Evolutionary conservation across 768 basidiomycete genomes (phyloP).

Genomic region (Suillus subaureus): DNA sequence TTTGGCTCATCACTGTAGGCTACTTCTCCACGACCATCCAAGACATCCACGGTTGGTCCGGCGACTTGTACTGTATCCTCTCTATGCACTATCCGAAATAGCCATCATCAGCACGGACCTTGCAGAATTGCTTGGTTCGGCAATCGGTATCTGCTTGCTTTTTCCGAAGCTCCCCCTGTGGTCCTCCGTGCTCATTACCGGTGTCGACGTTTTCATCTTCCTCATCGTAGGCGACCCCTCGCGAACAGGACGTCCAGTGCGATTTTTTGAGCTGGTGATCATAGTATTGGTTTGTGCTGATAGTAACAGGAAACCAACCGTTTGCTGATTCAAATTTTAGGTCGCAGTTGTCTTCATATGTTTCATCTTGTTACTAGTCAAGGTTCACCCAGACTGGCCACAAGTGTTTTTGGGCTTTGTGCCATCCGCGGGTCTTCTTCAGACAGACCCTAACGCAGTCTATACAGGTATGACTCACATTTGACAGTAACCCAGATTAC

Average conservation of each 20-base stretch:
- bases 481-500: background rate
- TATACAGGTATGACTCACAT: constrained; percentile 30
- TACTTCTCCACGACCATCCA: constrained; percentile 47
- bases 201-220: constrained; percentile 49
- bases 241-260: constrained; percentile 33
- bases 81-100: constrained; percentile 47
- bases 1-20: constrained; percentile 49
- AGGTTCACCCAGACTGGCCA: constrained; percentile 42
- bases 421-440: constrained; percentile 34
- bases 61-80: constrained; percentile 45
- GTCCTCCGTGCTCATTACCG: constrained; percentile 51
- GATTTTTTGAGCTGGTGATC: constrained; percentile 42
- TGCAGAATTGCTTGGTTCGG: constrained; percentile 62
- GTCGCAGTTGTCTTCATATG: constrained; percentile 26
- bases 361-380: constrained; percentile 45
- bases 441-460: constrained; percentile 39
- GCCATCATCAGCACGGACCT: constrained; percentile 61
- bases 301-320: constrained; percentile 1
- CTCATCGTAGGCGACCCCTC: constrained; percentile 43
- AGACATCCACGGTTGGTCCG: constrained; percentile 40
- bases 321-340: constrained; percentile 15
- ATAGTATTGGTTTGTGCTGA: constrained; percentile 31
- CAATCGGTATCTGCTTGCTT: constrained; percentile 58
- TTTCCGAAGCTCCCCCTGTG: constrained; percentile 52
- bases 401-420: constrained; percentile 45